Conservation (phyloP, 148 eudicot genomes). For the Rhododendron williamsianum region DNA sequence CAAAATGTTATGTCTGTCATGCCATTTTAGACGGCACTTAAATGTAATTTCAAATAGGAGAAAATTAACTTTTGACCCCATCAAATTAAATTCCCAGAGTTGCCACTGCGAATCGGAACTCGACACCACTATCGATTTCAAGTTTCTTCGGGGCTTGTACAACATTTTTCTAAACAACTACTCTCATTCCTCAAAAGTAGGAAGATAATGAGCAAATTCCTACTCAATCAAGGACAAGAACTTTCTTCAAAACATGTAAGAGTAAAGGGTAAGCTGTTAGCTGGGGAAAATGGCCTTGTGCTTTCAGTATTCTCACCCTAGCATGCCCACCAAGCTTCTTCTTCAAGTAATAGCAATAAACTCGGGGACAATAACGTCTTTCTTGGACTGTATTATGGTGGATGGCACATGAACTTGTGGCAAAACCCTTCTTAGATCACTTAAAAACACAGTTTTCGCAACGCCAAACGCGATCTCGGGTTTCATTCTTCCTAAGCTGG, state of each 20-base stretch:
- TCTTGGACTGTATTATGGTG: slow-evolving; percentile 19
- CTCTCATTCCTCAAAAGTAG: neutral
- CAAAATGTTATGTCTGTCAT: neutral
- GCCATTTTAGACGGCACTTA: neutral
- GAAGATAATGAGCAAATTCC: too few relatives aligned
- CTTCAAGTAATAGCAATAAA: slow-evolving; percentile 23
- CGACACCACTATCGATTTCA: neutral
- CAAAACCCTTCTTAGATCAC: slow-evolving; percentile 19
- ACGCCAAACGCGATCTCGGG: slow-evolving; percentile 13
- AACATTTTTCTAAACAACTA: neutral
- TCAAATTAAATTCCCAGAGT: too few relatives aligned
- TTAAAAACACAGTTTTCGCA: slow-evolving; percentile 21
- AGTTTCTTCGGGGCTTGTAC: neutral
- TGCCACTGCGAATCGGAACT: too few relatives aligned
- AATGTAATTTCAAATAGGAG: too few relatives aligned
- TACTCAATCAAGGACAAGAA: neutral
- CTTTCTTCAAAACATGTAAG: slow-evolving; percentile 9
- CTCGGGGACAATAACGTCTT: slow-evolving; percentile 24
- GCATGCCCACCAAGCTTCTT: slow-evolving; percentile 21
- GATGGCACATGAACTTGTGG: slow-evolving; percentile 16
- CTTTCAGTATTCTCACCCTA: slow-evolving; percentile 13
- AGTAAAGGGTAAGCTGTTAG: slow-evolving; percentile 19
- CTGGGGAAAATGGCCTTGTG: slow-evolving; percentile 33
- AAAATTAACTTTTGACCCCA: too few relatives aligned
- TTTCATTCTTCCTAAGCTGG: slow-evolving; percentile 22